These are phyloP conservation scores for Claviceps humidiphila DNA, from an alignment of 2,329 filamentous ascomycete species.

Conservation along the genomic window DNA sequence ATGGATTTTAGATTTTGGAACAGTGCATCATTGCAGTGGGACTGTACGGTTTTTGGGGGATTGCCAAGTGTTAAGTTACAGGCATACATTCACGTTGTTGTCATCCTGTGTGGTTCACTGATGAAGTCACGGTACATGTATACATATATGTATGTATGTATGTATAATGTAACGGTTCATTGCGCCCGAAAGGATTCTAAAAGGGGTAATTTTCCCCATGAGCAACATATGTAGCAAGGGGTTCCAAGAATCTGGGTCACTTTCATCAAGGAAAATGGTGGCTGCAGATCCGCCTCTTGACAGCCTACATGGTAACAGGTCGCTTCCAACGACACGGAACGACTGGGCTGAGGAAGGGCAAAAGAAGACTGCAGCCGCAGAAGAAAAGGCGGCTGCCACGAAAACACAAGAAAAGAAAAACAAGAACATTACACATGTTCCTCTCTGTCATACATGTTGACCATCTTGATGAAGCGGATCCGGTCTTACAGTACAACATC, in stretches of 20 bases:
- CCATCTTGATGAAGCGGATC: background rate
- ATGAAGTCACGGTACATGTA: background rate
- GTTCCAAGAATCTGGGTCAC: background rate
- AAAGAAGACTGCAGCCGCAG: background rate
- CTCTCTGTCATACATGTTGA: background rate
- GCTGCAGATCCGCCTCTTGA: background rate
- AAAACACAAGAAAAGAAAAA: background rate
- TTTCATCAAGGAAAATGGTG: background rate
- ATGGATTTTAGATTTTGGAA: background rate
- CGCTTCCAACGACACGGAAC: background rate
- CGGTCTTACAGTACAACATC: background rate
- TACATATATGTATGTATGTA: too few relatives aligned
- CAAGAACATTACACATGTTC: background rate
- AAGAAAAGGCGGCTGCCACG: background rate
- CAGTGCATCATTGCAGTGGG: background rate
- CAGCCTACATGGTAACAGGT: too few relatives aligned
- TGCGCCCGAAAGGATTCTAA: background rate
- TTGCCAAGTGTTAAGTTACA: background rate
- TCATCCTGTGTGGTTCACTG: background rate
- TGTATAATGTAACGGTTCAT: background rate
- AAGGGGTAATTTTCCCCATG: background rate
- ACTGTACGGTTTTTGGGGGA: background rate
- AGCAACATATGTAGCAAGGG: too few relatives aligned
- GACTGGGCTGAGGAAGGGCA: background rate
- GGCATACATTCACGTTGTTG: background rate